Conservation (phyloP, 2,329 filamentous ascomycete species). For the Helotiales sp. region DNA sequence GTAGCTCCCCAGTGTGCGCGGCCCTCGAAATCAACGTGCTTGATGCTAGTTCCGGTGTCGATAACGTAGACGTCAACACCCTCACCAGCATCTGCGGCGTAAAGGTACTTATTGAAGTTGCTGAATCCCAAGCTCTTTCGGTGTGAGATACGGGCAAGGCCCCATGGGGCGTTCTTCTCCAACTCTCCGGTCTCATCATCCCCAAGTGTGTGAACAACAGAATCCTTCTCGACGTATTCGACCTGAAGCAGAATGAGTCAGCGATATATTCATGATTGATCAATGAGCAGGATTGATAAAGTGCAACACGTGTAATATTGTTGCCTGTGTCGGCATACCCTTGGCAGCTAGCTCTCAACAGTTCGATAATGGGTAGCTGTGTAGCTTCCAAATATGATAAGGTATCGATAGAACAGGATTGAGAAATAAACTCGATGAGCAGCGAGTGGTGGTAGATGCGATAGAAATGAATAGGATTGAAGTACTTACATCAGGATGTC, state of each 20-base stretch:
- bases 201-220: constrained; percentile 80
- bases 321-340: constrained; percentile 9
- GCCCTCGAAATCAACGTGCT: constrained; percentile 96
- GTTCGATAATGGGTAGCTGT: background rate
- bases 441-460: too few species aligned
- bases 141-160: constrained; percentile 96
- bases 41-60: constrained; percentile 91
- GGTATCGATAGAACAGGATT: background rate
- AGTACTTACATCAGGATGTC: constrained; percentile 89
- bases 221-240: constrained; percentile 94
- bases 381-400: background rate
- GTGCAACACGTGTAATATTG: constrained; percentile 26
- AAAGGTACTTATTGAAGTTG: constrained; percentile 98
- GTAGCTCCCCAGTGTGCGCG: constrained; percentile 97
- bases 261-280: constrained; percentile 11
- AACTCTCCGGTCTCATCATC: constrained; percentile 54
- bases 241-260: constrained; percentile 58
- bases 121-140: constrained; percentile 83
- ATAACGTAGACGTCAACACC: constrained; percentile 99
- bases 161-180: constrained; percentile 97
- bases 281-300: background rate
- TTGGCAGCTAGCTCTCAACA: background rate
- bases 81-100: constrained; percentile 84
- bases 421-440: background rate
- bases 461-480: constrained; percentile 1